phyloP scores from a whole-genome alignment of 257 asterid genomes.

The Solanum dulcamara region DNA sequence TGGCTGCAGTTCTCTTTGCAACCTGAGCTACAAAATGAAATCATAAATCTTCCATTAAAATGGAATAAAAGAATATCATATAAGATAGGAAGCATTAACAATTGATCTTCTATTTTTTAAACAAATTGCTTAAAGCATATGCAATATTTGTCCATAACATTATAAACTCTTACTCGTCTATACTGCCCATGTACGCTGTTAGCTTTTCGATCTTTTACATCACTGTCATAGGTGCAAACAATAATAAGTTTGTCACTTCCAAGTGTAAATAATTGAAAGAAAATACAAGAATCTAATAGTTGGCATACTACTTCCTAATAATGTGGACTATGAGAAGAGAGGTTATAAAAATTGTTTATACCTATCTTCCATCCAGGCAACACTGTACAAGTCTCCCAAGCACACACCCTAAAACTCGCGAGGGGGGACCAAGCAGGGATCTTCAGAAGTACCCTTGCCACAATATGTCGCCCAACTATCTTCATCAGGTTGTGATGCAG shows the following conservation, averaged over 20 bases:
- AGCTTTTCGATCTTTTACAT: neutral
- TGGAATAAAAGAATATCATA: no score
- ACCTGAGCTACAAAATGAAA: constrained; percentile 25
- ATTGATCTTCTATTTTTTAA: neutral
- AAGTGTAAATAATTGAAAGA: neutral
- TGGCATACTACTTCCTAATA: neutral
- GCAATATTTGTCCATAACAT: neutral
- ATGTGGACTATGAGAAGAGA: neutral
- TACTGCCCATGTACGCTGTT: neutral
- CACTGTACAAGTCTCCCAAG: constrained; percentile 75
- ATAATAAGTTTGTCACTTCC: neutral
- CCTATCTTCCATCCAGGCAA: constrained; percentile 99
- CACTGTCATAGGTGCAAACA: neutral
- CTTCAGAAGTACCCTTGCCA: constrained; percentile 67
- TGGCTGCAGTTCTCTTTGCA: neutral
- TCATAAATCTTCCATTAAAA: neutral
- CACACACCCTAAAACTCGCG: neutral
- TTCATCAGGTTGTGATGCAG: constrained; percentile 90
- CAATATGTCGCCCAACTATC: constrained; percentile 95
- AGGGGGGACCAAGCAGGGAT: constrained; percentile 43
- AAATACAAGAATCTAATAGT: neutral
- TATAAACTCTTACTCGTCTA: neutral
- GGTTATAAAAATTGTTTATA: constrained; percentile 1
- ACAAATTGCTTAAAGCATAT: neutral
- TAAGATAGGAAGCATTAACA: no score